Evolutionary conservation across 129 eudicot genomes (phyloP), one percentile per base, ranked within the genome.

Genomic region (Artemisia tridentata): DNA sequence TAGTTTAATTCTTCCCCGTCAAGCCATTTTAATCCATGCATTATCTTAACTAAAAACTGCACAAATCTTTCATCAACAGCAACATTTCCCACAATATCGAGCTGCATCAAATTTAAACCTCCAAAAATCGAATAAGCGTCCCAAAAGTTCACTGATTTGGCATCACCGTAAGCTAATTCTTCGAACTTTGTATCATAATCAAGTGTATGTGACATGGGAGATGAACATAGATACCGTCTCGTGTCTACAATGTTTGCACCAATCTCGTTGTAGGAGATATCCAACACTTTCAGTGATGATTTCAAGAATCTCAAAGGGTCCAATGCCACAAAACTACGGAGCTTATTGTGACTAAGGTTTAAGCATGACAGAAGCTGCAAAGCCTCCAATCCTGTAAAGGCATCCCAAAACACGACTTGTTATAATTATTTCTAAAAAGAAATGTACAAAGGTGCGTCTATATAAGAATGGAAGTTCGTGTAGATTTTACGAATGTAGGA

Each of bases 311-410:
- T 83, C 46, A 92, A 57, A 49, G 98, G 96, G 78, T 83, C 95
- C 73, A 92, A 80, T 74, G 92, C 90, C 63, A 82, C 72, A 68
- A 92, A 89, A 75, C 92, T 92, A 31, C 80, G 52, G 19, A 92
- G 66, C 48, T 75, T 89, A 74, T 92, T 92, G 80, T 87, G 73
- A 69, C 96, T 84, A 9, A 92, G 86, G 72, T 89, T 92, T 80
- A 92, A 81, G 81, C 84, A 85, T 47, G 92, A 78, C 5, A 92
- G 88, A 81, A 87, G 88, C 72, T 92, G 96, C 88, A 92, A 72
- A 41, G 90, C 84, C 82, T 89, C 95, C 84, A 92, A 80, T 25
- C 98, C 98, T 92, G 90, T 68, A 34, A 63, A 62, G 12, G 19
- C 73, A 65, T 60, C 7, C 45, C 71, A 19, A 23, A 60, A 73